Evolutionary conservation across 116 monocot species (phyloP).

Genomic region (Cymodocea nodosa): DNA sequence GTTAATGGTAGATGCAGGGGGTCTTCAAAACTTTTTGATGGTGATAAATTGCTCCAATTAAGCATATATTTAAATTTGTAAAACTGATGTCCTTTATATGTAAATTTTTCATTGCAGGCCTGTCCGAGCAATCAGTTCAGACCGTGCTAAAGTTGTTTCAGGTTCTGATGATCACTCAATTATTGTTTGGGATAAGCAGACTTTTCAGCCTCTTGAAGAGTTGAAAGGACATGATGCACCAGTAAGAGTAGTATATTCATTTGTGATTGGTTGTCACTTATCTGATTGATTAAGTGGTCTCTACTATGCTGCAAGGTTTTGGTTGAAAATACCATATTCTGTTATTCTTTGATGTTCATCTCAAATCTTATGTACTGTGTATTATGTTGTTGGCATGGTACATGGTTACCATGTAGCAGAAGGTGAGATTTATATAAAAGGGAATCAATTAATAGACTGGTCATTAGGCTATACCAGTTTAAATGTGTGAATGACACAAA

Average conservation of each 20-base stretch:
- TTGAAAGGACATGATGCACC: slow-evolving; percentile 89
- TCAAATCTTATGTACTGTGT: too few relatives aligned
- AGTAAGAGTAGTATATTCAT: slow-evolving; percentile 23
- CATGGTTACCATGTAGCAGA: too few relatives aligned
- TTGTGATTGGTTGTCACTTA: background rate
- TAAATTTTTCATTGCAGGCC: slow-evolving; percentile 36
- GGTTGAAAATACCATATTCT: background rate
- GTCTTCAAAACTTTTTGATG: too few relatives aligned
- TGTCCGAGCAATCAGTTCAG: slow-evolving; percentile 83
- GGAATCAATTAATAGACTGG: too few relatives aligned
- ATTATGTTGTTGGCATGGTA: too few relatives aligned
- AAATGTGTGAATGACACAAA: too few relatives aligned
- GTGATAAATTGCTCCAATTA: background rate
- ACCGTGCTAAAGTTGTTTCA: slow-evolving; percentile 86
- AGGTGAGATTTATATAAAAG: too few relatives aligned
- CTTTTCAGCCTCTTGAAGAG: slow-evolving; percentile 83
- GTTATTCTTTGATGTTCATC: background rate
- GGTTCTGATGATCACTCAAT: slow-evolving; percentile 95
- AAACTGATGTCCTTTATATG: background rate
- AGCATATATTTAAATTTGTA: too few relatives aligned
- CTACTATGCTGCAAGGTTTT: background rate
- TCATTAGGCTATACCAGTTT: too few relatives aligned
- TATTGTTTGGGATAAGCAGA: slow-evolving; percentile 98
- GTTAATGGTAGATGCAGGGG: too few relatives aligned
- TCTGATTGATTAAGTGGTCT: background rate